phyloP scores from a whole-genome alignment of 2,329 filamentous ascomycete genomes.

The Colletotrichum sp. region DNA sequence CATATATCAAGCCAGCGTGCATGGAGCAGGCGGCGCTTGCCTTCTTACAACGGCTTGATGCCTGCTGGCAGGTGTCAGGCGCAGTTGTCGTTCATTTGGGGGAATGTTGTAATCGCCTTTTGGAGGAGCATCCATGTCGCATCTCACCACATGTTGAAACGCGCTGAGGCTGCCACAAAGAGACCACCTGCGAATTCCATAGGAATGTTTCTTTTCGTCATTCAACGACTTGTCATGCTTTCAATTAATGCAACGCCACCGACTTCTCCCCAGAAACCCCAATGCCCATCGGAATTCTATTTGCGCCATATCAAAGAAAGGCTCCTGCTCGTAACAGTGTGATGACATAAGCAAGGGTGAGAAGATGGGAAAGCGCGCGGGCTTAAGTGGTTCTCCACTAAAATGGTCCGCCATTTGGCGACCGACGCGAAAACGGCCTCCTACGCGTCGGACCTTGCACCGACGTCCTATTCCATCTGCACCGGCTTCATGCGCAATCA shows the following conservation, averaged over 20 bases:
- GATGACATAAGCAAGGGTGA: conserved; percentile 2
- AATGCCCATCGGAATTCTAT: background rate
- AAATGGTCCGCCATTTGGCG: background rate
- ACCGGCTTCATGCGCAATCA: background rate
- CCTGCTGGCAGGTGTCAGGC: background rate
- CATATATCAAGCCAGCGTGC: background rate
- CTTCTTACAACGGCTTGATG: background rate
- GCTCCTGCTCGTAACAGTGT: background rate
- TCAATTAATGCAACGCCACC: background rate
- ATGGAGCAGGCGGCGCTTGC: background rate
- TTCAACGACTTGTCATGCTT: background rate
- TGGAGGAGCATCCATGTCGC: background rate
- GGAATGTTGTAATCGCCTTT: background rate
- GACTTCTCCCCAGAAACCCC: background rate
- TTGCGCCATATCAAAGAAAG: background rate
- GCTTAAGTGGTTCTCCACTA: conserved; percentile 12
- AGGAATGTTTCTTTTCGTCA: background rate
- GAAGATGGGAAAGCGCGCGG: background rate
- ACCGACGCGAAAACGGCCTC: conserved; percentile 12
- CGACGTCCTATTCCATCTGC: background rate
- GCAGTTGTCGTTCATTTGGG: background rate
- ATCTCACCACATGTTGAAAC: background rate
- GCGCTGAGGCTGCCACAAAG: background rate
- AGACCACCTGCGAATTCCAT: background rate
- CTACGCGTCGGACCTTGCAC: conserved; percentile 7